Percentiles rank a stretch among this genome's conserved stretches.
phyloP scores from a whole-genome alignment of 805 yeast genomes.

The Candida sphagnicola region DNA sequence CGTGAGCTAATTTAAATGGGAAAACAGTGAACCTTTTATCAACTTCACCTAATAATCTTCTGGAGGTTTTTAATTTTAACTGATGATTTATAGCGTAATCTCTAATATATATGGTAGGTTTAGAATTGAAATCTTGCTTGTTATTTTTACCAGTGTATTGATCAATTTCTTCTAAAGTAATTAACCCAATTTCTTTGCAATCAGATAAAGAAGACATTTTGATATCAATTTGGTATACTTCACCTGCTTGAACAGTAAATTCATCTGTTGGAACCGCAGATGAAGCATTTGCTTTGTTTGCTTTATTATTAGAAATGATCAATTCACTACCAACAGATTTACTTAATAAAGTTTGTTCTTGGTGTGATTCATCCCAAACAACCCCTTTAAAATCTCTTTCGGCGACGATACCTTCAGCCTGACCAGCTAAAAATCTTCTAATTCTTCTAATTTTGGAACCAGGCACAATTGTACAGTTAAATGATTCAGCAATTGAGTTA shows the following conservation, averaged over 20 bases:
- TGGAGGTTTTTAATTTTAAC: constrained; percentile 69
- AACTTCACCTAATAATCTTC: constrained; percentile 63
- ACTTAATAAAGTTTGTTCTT: constrained; percentile 55
- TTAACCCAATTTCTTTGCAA: constrained; percentile 55
- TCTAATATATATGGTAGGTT: constrained; percentile 73
- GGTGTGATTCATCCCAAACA: constrained; percentile 79
- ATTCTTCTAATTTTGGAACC: constrained; percentile 90
- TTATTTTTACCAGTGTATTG: constrained; percentile 60
- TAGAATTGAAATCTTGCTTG: constrained; percentile 49
- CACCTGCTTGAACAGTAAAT: constrained; percentile 71
- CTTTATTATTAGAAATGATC: constrained; percentile 5
- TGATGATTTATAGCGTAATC: constrained; percentile 82
- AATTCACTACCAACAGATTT: constrained; percentile 27
- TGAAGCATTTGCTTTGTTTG: constrained; percentile 20
- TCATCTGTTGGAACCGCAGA: constrained; percentile 72
- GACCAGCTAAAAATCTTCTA: constrained; percentile 93
- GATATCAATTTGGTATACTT: constrained; percentile 81
- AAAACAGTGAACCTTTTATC: constrained; percentile 79
- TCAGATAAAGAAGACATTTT: constrained; percentile 67
- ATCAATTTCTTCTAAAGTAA: constrained; percentile 66
- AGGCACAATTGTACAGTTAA: constrained; percentile 83
- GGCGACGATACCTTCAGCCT: constrained; percentile 86
- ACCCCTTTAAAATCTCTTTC: constrained; percentile 93
- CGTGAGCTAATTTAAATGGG: constrained; percentile 83
- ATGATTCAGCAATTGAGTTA: constrained; percentile 80